Evolutionary conservation across 495 filamentous ascomycete species (phyloP).

Genomic region (Aspergillus mulundensis): DNA sequence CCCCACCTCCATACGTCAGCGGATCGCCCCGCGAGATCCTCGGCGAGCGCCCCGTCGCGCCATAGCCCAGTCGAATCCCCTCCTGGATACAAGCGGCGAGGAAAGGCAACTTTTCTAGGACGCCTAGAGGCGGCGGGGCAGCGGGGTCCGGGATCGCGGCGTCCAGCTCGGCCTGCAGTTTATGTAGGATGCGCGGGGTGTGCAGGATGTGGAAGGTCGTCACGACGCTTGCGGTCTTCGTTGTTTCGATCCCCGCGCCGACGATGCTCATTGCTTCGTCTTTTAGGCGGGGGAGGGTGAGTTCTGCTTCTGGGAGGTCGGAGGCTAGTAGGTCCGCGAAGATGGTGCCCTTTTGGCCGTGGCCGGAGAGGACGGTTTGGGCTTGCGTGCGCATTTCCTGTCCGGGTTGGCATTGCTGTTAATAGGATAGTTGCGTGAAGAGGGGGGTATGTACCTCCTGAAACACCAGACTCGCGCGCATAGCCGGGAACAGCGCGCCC

Average conservation of each 20-base stretch:
- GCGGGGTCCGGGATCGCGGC: slow-evolving; percentile 18
- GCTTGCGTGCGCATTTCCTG: slow-evolving; percentile 12
- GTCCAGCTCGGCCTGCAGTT: slow-evolving; percentile 24
- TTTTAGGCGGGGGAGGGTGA: slow-evolving; percentile 26
- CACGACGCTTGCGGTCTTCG: slow-evolving; percentile 14
- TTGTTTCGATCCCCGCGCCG: slow-evolving; percentile 40
- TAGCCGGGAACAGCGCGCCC: too few species aligned
- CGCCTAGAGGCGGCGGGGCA: slow-evolving; percentile 12
- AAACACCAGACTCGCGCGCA: too few species aligned
- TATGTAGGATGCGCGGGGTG: slow-evolving; percentile 18
- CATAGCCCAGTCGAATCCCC: slow-evolving; percentile 33
- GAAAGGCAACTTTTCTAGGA: slow-evolving; percentile 34
- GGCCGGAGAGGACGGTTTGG: not conserved
- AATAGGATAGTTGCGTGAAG: too few species aligned
- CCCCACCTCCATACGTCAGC: slow-evolving; percentile 10
- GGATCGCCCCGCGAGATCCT: slow-evolving; percentile 15
- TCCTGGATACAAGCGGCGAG: slow-evolving; percentile 43
- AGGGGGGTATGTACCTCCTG: too few species aligned
- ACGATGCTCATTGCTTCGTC: slow-evolving; percentile 36
- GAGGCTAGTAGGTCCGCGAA: slow-evolving; percentile 34
- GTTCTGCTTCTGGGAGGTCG: slow-evolving; percentile 25
- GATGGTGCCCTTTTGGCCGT: slow-evolving; percentile 22
- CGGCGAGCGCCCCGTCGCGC: slow-evolving; percentile 21
- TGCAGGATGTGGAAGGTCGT: slow-evolving; percentile 24
- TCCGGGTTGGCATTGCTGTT: too few species aligned